Conservation (phyloP, 768 basidiomycete species). For the Termitomyces sp. region DNA sequence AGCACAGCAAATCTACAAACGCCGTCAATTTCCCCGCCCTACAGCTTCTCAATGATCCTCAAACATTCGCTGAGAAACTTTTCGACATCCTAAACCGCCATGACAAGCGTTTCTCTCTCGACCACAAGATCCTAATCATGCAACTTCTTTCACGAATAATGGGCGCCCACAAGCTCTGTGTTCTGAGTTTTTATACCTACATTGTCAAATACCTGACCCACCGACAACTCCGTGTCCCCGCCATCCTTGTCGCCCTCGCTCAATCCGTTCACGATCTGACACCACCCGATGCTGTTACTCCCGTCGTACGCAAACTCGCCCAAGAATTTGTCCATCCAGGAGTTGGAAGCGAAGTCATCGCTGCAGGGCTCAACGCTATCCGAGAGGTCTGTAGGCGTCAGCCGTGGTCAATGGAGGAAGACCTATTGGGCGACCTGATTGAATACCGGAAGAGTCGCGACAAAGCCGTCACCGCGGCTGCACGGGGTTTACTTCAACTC, state of each 20-base stretch:
- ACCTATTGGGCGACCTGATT: conserved; percentile 86
- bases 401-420: conserved; percentile 97
- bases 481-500: conserved; percentile 81
- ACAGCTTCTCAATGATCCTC: conserved; percentile 91
- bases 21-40: conserved; percentile 86
- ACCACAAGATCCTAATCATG: conserved; percentile 97
- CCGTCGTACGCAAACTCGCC: conserved; percentile 88
- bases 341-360: conserved; percentile 91
- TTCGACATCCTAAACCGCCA: conserved; percentile 80
- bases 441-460: conserved; percentile 96
- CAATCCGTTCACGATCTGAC: conserved; percentile 95
- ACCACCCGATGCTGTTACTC: conserved; percentile 88
- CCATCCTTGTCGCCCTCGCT: conserved; percentile 91
- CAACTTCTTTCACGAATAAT: conserved; percentile 93
- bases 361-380: conserved; percentile 95
- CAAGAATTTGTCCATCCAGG: conserved; percentile 98
- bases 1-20: conserved; percentile 27
- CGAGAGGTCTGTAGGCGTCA: conserved; percentile 93
- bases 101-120: conserved; percentile 94
- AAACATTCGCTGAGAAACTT: conserved; percentile 92
- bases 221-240: conserved; percentile 88
- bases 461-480: conserved; percentile 88
- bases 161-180: conserved; percentile 88
- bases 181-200: conserved; percentile 95
- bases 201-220: conserved; percentile 91